phyloP scores from a whole-genome alignment of 768 basidiomycete genomes.

The Austroboletus festivus region DNA sequence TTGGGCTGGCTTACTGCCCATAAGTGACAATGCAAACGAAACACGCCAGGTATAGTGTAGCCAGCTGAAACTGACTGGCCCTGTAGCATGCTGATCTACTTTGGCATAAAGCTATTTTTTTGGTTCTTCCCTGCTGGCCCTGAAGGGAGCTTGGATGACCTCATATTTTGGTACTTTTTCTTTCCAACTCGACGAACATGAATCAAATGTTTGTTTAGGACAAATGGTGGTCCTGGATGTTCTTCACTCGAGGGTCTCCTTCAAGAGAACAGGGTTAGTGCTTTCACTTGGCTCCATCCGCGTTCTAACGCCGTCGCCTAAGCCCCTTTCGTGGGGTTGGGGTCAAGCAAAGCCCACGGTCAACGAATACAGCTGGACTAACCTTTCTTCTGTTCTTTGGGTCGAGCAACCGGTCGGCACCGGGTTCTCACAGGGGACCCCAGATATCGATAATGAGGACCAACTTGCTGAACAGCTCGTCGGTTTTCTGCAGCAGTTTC shows the following conservation, averaged over 20 bases:
- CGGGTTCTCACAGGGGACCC: constrained; percentile 69
- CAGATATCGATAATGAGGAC: constrained; percentile 56
- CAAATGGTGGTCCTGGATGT: constrained; percentile 79
- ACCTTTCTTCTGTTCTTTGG: constrained; percentile 69
- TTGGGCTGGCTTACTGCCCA: constrained; percentile 73
- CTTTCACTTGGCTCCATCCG: constrained; percentile 13
- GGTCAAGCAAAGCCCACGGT: constrained; percentile 62
- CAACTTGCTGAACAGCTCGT: constrained; percentile 54
- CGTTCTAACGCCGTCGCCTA: neutral
- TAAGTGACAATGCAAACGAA: constrained; percentile 57
- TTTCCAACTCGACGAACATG: neutral
- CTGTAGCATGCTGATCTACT: neutral
- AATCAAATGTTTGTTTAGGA: constrained; percentile 40
- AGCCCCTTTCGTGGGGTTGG: constrained; percentile 67
- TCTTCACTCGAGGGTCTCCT: constrained; percentile 69
- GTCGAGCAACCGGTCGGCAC: constrained; percentile 82
- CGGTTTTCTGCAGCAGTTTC: constrained; percentile 70
- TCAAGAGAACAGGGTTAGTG: constrained; percentile 70
- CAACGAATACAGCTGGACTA: constrained; percentile 77
- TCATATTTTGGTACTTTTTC: constrained; percentile 62
- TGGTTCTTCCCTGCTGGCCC: constrained; percentile 84
- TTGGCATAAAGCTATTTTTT: constrained; percentile 60
- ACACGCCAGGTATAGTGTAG: constrained; percentile 54
- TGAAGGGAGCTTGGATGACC: constrained; percentile 64
- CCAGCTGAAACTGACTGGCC: neutral